These are phyloP conservation scores for Yarrowia divulgata DNA, from an alignment of 805 yeast species.

Conservation along the genomic window DNA sequence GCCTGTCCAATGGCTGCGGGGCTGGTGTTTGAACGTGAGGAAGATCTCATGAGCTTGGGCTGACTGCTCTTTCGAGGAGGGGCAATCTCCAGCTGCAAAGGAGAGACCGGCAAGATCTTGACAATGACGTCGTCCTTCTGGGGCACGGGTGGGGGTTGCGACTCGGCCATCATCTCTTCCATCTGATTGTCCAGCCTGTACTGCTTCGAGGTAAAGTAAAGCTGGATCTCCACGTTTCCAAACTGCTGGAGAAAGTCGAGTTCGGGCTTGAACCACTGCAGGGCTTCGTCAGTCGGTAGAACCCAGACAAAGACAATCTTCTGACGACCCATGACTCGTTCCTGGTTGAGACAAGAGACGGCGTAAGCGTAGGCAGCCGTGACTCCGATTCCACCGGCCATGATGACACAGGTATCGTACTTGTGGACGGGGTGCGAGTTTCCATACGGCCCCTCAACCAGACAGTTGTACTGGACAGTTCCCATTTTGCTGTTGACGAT, in stretches of 20 bases:
- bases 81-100: neutral
- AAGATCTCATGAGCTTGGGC: neutral
- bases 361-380: constrained; percentile 63
- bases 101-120: constrained; percentile 11
- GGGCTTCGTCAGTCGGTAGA: constrained; percentile 45
- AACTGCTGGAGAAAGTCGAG: constrained; percentile 44
- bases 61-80: constrained; percentile 1
- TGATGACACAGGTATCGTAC: constrained; percentile 62
- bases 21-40: constrained; percentile 3
- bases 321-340: constrained; percentile 40
- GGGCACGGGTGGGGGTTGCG: neutral
- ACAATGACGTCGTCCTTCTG: neutral
- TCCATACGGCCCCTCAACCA: constrained; percentile 79
- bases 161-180: neutral
- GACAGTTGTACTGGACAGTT: constrained; percentile 42
- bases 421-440: constrained; percentile 57
- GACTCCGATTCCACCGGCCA: constrained; percentile 81
- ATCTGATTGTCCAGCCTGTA: neutral
- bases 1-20: constrained; percentile 39
- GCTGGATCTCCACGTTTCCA: constrained; percentile 48
- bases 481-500: constrained; percentile 6
- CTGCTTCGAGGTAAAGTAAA: constrained; percentile 48
- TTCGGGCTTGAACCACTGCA: constrained; percentile 49
- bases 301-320: constrained; percentile 49
- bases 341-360: constrained; percentile 33